Base-by-base conservation (phyloP, 495 filamentous ascomycete species). In the Trichoderma orchidacearum region DNA sequence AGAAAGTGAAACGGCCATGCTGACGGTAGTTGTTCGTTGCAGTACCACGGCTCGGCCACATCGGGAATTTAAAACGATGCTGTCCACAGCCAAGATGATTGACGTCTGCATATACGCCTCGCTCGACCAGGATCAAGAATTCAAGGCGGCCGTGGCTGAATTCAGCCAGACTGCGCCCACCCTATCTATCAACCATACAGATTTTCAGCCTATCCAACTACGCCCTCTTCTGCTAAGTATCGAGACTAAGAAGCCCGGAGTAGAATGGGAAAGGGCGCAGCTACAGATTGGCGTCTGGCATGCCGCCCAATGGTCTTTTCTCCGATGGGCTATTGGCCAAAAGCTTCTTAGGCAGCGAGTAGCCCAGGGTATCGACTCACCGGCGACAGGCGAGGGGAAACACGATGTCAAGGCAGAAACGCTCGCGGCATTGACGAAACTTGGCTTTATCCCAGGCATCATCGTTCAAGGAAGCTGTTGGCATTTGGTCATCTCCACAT, bases 361-460 rank as follows among this genome's bases (percentile, higher is more conserved):
- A 2, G 34, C 8, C 34, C 8, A 36, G 0, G 12, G 1, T 15
- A 1, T 15, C 4, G 4, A 36, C 12, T 11, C 34, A 36, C n/a
- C n/a, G n/a, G 2, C n/a, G 11, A 23, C 36, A 45, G 1, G 17
- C 1, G 5, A 45, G n/a, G 36, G n/a, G n/a, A n/a, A 51, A 21
- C 23, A 56, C 9, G 5, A 51, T 35, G 30, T 18, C 2, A 25
- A 58, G n/a, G n/a, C n/a, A 58, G 56, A 28, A 28, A 35, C 11
- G n/a, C 28, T 38, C 28, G 30, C 35, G 4, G 27, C 27, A 15
- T 30, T 59, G 17, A 55, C 52, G 5, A 35, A 55, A 32, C 57
- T 59, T 29, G 29, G 30, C 23, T 59, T 59, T 30, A 54, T 59
- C 15, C 57, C 57, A 15, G 57, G 57, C 18, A 32, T 59, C 34